Evolutionary conservation across 805 yeast genomes (phyloP), one percentile per base, ranked within the genome.

Genomic region (Zygotorulaspora chibaensis): DNA sequence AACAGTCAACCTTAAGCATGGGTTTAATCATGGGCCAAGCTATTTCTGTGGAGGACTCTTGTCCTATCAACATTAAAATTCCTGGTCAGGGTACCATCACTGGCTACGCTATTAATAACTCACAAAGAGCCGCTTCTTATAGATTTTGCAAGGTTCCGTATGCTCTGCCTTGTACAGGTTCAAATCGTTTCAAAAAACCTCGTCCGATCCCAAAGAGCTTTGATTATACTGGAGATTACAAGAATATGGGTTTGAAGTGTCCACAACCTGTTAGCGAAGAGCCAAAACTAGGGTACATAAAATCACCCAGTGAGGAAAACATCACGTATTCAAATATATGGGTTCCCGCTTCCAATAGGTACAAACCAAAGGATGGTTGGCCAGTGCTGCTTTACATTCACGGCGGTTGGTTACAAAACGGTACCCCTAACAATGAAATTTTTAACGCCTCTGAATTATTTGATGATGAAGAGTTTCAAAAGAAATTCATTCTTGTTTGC

Each of bases 381-480:
- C 74, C 75, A 2, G 75, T 71, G 15, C 42, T 62, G 44, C 47
- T 68, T 28, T 70, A 66, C 53, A 53, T 71, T 33, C 76, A 71
- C 54, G 76, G 76, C 25, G 76, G 76, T 6, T 71, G 68, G 61
- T 51, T 72, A 23, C 74, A 70, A 50, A 61, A 61, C 37, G 70
- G 62, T 8, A 44, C 56, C 5, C 69, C 69, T 9, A 54, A 57
- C 40, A 45, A 42, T 5, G 55, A 51, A 28, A 52, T 52, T 23
- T 51, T 59, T 38, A 62, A 59, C 41, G 47, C 58, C 17, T 38
- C 53, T 28, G 60, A 63, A 38, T 58, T 57, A 35, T 63, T 59
- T 38, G 60, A 51, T 6, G 61, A 59, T 38, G 48, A 47, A 18
- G 51, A 47, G 11, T 61, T 65, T 38, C 45, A 48, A 2, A 45